Conservation (phyloP, 1,284 basidiomycete genomes). For the Trametes hirsuta region DNA sequence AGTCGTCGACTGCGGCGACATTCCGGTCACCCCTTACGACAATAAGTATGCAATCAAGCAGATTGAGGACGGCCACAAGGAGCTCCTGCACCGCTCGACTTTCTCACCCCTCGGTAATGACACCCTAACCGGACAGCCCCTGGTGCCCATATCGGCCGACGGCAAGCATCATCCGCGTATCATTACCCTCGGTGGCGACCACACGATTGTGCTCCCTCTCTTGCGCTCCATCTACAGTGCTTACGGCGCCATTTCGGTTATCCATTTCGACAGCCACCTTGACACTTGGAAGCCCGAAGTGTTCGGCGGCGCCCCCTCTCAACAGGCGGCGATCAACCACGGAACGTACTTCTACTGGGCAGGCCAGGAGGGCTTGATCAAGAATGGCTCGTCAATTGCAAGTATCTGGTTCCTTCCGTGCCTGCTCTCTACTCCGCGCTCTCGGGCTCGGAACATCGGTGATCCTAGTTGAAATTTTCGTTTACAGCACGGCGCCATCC, state of each 20-base stretch:
- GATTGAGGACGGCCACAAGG: slow-evolving; percentile 70
- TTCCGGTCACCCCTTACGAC: slow-evolving; percentile 66
- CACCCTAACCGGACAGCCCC: slow-evolving; percentile 54
- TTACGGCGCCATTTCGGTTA: slow-evolving; percentile 75
- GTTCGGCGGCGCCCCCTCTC: slow-evolving; percentile 70
- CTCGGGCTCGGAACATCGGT: slow-evolving; percentile 37
- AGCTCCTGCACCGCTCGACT: slow-evolving; percentile 60
- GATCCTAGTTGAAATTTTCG: slow-evolving; percentile 71
- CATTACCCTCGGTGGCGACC: slow-evolving; percentile 78
- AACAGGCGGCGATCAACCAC: slow-evolving; percentile 71
- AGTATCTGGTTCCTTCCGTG: slow-evolving; percentile 49
- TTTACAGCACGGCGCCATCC: slow-evolving; percentile 75
- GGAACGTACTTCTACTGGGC: slow-evolving; percentile 84
- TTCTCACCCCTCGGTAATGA: slow-evolving; percentile 66
- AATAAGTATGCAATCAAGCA: slow-evolving; percentile 72
- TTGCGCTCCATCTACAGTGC: slow-evolving; percentile 67
- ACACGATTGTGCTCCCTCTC: slow-evolving; percentile 72
- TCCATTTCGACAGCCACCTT: slow-evolving; percentile 78
- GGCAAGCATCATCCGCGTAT: slow-evolving; percentile 70
- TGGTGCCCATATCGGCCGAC: slow-evolving; percentile 58
- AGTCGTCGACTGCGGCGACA: slow-evolving; percentile 75
- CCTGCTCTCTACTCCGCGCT: slow-evolving; percentile 17
- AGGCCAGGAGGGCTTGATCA: slow-evolving; percentile 72
- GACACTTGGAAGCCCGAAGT: slow-evolving; percentile 77
- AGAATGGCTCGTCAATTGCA: slow-evolving; percentile 82